A percentile compares a stretch with the other conserved stretches of the same genome.
Evolutionary conservation across 2,329 filamentous ascomycete genomes (phyloP).

Genomic region (Drechslerella coelobrocha): DNA sequence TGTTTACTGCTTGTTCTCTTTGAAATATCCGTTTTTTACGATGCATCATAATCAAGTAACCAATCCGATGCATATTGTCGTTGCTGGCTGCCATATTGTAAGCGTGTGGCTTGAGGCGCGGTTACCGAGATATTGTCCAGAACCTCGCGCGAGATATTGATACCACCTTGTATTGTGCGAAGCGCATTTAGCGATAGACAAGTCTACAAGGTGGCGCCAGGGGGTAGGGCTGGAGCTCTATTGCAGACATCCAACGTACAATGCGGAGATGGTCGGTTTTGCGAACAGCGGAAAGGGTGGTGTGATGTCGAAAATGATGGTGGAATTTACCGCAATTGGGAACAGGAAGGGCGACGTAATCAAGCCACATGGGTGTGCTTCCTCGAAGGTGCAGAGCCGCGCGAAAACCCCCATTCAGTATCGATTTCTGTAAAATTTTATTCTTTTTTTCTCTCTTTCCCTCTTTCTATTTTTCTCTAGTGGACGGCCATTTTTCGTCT

Average conservation of each 20-base stretch:
- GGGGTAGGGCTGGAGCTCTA: too few species aligned
- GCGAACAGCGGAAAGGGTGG: neutral
- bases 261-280: neutral
- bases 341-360: constrained; percentile 36
- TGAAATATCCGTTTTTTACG: too few species aligned
- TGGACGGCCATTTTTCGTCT: neutral
- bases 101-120: too few species aligned
- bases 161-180: too few species aligned
- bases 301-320: neutral
- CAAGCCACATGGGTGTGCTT: constrained; percentile 30
- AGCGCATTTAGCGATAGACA: neutral
- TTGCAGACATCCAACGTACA: too few species aligned
- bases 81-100: neutral
- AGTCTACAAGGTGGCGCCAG: neutral
- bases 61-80: neutral
- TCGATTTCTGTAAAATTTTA: neutral
- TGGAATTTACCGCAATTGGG: constrained; percentile 40
- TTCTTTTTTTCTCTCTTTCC: too few species aligned
- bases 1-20: too few species aligned
- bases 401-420: constrained; percentile 23
- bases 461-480: neutral
- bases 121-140: neutral
- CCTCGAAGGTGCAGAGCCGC: constrained; percentile 36
- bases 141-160: neutral
- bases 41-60: too few species aligned